Conservation (phyloP, 441 rosid species). For the Corymbia citriodora region DNA sequence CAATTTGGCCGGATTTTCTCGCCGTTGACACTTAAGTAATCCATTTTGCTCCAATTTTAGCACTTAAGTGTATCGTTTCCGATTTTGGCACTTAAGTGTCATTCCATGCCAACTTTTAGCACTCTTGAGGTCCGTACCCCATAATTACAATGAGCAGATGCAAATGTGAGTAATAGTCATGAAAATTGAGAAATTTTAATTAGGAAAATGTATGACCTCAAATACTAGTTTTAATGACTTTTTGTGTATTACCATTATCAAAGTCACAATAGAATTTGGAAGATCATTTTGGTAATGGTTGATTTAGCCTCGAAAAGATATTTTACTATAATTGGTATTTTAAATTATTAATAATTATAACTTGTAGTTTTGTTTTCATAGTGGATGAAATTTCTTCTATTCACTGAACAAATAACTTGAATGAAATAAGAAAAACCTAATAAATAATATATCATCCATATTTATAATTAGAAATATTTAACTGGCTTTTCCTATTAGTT, state of each 20-base stretch:
- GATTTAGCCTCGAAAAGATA: not conserved
- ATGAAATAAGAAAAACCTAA: not conserved
- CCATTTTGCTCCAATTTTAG: too few species aligned
- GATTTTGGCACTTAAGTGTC: too few species aligned
- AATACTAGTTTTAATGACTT: not conserved
- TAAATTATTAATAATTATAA: not conserved
- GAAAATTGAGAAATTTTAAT: not conserved
- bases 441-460: not conserved
- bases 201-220: not conserved
- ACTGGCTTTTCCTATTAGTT: not conserved
- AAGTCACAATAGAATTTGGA: not conserved
- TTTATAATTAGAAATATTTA: not conserved
- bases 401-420: not conserved
- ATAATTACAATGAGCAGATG: not conserved
- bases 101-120: too few species aligned
- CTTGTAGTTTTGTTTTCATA: not conserved
- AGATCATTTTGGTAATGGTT: not conserved
- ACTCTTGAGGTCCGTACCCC: too few species aligned
- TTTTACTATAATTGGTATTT: not conserved
- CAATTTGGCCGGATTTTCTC: too few species aligned
- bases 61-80: too few species aligned
- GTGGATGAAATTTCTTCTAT: not conserved
- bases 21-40: too few species aligned
- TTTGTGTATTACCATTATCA: not conserved
- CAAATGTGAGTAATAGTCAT: not conserved